Evolutionary conservation across 495 filamentous ascomycete genomes (phyloP).

Genomic region (Platismatia glauca): DNA sequence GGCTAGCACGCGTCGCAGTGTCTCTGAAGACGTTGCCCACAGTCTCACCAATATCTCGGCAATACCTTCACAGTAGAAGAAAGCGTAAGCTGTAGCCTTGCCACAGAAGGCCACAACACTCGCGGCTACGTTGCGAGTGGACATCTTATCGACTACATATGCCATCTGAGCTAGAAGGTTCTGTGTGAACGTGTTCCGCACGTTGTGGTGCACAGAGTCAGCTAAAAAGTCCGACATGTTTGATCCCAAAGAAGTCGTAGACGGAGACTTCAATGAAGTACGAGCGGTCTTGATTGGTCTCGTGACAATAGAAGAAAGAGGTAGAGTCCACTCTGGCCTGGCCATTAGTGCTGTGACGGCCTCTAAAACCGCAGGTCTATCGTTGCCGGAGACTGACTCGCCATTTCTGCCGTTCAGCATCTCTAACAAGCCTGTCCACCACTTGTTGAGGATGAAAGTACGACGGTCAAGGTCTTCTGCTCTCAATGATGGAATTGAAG

Average conservation of each 20-base stretch:
- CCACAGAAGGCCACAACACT: conserved; percentile 90
- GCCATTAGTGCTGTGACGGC: conserved; percentile 79
- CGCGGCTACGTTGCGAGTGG: conserved; percentile 76
- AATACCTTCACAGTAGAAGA: conserved; percentile 87
- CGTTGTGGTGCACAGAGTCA: conserved; percentile 88
- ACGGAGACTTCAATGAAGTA: conserved; percentile 40
- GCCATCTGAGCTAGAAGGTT: conserved; percentile 82
- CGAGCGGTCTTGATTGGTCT: conserved; percentile 40
- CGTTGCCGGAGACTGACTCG: conserved; percentile 62
- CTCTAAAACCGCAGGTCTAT: conserved; percentile 77
- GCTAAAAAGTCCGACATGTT: conserved; percentile 65
- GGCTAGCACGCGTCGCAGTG: conserved; percentile 60
- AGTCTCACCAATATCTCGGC: conserved; percentile 78
- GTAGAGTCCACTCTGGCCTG: conserved; percentile 80
- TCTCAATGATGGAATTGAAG: conserved; percentile 55
- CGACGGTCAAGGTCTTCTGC: conserved; percentile 84
- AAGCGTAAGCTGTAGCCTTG: conserved; percentile 89
- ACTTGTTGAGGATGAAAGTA: conserved; percentile 77
- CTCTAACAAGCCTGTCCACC: conserved; percentile 88
- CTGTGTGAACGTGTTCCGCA: conserved; percentile 80
- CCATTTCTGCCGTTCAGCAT: conserved; percentile 70
- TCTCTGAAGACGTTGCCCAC: conserved; percentile 61
- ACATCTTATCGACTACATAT: conserved; percentile 88
- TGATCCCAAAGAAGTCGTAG: conserved; percentile 48
- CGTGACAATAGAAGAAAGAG: conserved; percentile 55